Conservation (phyloP, 805 yeast species). For the Diddensiella transvaalensis region DNA sequence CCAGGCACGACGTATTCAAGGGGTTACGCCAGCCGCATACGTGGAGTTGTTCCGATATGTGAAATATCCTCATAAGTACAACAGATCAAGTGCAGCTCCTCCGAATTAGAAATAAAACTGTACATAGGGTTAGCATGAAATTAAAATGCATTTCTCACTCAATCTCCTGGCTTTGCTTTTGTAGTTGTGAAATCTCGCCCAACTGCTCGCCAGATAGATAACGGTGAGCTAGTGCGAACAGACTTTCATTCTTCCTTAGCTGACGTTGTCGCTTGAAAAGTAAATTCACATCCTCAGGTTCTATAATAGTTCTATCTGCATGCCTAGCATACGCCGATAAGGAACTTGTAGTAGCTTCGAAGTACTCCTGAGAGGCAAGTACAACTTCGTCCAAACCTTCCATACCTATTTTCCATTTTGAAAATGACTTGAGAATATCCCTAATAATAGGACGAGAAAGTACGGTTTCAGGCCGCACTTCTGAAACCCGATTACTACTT, state of each 20-base stretch:
- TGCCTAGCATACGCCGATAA: constrained; percentile 35
- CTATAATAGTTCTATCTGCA: constrained; percentile 29
- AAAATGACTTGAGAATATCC: not conserved
- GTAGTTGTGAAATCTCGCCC: constrained; percentile 5
- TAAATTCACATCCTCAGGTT: constrained; percentile 27
- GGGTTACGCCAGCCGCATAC: constrained; percentile 90
- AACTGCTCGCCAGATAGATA: constrained; percentile 32
- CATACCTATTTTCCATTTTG: constrained; percentile 7
- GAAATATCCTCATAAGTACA: constrained; percentile 2
- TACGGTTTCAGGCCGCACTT: not conserved
- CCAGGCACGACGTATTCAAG: constrained; percentile 91
- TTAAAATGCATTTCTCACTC: no score
- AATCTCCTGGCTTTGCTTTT: no score
- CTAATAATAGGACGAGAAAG: not conserved
- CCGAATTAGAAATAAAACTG: no score
- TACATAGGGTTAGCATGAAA: no score
- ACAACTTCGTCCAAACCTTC: constrained; percentile 27
- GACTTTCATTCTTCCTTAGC: constrained; percentile 16
- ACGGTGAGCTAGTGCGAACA: constrained; percentile 30
- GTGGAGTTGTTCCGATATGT: constrained; percentile 60
- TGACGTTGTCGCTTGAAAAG: constrained; percentile 34
- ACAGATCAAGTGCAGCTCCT: no score
- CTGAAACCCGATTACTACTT: no score
- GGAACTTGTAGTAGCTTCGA: constrained; percentile 31
- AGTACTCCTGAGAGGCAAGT: constrained; percentile 29